Base-by-base conservation (phyloP, 202 grass and related monocot species). In the Panicum virgatum region DNA sequence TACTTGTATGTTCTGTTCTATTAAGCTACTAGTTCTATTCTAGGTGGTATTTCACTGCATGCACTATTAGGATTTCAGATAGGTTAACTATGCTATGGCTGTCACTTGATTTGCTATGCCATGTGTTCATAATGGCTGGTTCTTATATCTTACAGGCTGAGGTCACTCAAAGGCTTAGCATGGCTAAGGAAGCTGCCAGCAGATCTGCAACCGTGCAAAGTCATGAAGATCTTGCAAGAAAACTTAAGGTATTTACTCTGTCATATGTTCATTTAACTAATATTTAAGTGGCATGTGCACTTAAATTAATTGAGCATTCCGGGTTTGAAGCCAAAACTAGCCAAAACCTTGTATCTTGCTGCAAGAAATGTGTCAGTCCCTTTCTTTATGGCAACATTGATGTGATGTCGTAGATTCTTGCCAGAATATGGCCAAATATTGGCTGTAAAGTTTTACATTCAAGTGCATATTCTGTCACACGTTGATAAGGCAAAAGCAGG, bases 171-270 rank as follows among this genome's bases (percentile, higher is more conserved):
- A 96, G 96, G 76, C 89, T 99, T 79, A 90, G 80, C 59, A 89
- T 81, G 85, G 80, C 91, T 76, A 91, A 89, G 76, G 93, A 99
- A 87, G 32, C 83, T 87, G 73, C 85, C 36, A 89, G 73, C 53
- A 94, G 83, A 80, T 87, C 89, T 83, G 60, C 62, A 51, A 83
- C 59, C 7, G 62, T 86, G 58, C 93, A 90, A 73, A 99, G 87
- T 79, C 93, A 94, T 89, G 96, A 90, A 82, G 91, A 99, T 90
- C 96, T 99, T 83, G 91, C 93, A 62, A 91, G 71, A 72, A 96
- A 99, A 81, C 87, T 99, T 72, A 92, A 96, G 96, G 96, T 99
- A 69, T 34, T 45, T 67, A 6, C 19, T 45, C 2, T 78, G 15
- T 9, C 59, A 7, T 79, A 47, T 5, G 12, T 69, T 54, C 19